Evolutionary conservation across 2,329 filamentous ascomycete species (phyloP).

Genomic region (Sporothrix variecibatus): DNA sequence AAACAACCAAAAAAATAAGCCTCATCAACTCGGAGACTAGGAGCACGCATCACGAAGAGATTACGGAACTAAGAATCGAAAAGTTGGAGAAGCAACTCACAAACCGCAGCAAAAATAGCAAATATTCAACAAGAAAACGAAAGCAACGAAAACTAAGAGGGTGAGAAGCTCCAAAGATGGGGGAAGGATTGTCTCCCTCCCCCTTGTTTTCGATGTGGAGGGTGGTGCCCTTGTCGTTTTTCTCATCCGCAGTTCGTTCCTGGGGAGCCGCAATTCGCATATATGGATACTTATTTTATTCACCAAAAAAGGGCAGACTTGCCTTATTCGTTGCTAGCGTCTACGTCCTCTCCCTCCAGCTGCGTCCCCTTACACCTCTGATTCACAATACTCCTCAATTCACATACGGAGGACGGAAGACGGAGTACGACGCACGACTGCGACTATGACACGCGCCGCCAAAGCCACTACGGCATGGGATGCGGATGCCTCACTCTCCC

Average conservation of each 20-base stretch:
- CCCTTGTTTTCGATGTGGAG: background rate
- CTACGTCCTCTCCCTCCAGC: background rate
- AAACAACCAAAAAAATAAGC: background rate
- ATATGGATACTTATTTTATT: background rate
- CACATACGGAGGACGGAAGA: background rate
- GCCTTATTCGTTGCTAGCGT: background rate
- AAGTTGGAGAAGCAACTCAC: background rate
- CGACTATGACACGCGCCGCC: conserved; percentile 8
- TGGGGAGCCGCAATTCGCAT: conserved; percentile 12
- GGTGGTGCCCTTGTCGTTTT: background rate
- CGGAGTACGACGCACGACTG: conserved; percentile 5
- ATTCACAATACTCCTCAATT: background rate
- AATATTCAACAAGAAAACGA: background rate
- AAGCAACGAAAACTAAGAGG: background rate
- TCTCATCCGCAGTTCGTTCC: background rate
- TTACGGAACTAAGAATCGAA: conserved; percentile 1
- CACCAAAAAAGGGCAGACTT: background rate
- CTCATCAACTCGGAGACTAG: conserved; percentile 2
- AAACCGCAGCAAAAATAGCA: background rate
- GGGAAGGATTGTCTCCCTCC: background rate
- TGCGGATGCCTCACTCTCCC: background rate
- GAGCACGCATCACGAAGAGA: conserved; percentile 20
- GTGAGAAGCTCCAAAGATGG: background rate
- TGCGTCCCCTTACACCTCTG: background rate
- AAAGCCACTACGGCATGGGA: background rate